Evolutionary conservation across 2,329 filamentous ascomycete species (phyloP), one percentile per base, ranked within the genome.

Genomic region (Aspergillus brasiliensis): DNA sequence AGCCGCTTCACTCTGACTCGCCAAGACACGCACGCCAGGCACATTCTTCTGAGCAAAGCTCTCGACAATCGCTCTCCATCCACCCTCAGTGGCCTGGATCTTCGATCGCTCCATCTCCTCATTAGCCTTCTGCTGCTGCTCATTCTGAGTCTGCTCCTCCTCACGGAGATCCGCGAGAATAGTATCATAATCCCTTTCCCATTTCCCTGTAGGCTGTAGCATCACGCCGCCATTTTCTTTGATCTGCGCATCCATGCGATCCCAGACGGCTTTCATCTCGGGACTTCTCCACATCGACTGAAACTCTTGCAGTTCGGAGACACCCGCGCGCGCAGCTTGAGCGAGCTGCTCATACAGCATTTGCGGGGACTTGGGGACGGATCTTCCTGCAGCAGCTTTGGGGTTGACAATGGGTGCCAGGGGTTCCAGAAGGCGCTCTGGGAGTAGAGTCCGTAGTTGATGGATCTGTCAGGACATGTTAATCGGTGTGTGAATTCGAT

Each of bases 391-490:
- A 10, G 62, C 57, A 13, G 62, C 68, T 8, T 64, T 64, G 8
- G 75, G 74, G 38, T 75, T 73, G 37, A 75, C 66, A 27, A 78
- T 72, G n/a, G 77, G 75, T 3, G 69, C 65, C 11, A 80, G 58
- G 3, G 78, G 77, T 11, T 77, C 75, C 37, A 79, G 65, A 10
- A 80, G 60, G 25, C 75, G 75, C 19, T 72, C 73, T 3, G 79
- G 78, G 28, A 81, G 67, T 17, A 80, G 67, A 23, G 70, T 72
- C 49, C 78, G 78, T 15, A 81, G 69, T 62, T 75, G 70, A 55
- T 78, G 77, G 53, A 80, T 77, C 78, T 81, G 56, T 13, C 5
- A 8, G 17, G 10, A 49, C 53, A 8, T 23, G 57, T 69, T 52
- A 67, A 58, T 13, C 47, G 46, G 38, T 19, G 15, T 19, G 3